Base-by-base conservation (phyloP, 73 alveolate species). In the Durusdinium trenchii region DNA sequence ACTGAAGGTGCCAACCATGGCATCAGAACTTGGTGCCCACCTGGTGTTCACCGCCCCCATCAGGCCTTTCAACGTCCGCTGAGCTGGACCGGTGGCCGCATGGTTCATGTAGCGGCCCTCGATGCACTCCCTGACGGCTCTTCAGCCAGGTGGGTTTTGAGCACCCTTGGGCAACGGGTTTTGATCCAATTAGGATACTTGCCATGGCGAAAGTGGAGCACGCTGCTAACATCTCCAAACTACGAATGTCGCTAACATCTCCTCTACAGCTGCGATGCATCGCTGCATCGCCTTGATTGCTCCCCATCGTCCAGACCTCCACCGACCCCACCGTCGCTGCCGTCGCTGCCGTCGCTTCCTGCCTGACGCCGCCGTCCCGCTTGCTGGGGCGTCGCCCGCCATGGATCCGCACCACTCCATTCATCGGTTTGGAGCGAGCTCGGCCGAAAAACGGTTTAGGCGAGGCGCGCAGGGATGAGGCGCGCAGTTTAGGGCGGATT, bases 41-140 rank as follows among this genome's bases (percentile, higher is more conserved):
- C 79, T 1, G 6, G 46, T 83, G 83, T 57, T 86, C n/a, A n/a
- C 45, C 45, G 54, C 69, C 48, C 30, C 18, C 50, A 35, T 0
- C 79, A 1, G 6, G 46, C 95, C 95, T 57, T 86, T 52, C 48
- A 54, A 60, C 36, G 97, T 69, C 43, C 97, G 83, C 35, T 89
- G 96, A 28, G 69, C 84, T 43, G 26, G 32, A 26, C 87, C 97
- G 86, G 96, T 62, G 40, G 96, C 78, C 6, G 95, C 95, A 32
- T 89, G 96, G 50, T 83, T 48, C 97, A 90, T 90, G 97, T 61
- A 90, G 78, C 97, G 97, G 81, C 97, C 97, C 97, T 90, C 97
- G n/a, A 90, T 90, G 87, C 97, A 90, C 48, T 90, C 97, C 97
- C 97, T 90, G 97, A 32, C 6, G 48, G 26, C 35, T 7, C 38